Evolutionary conservation across 805 yeast genomes (phyloP), one percentile per base, ranked within the genome.

Genomic region (Candida pini): DNA sequence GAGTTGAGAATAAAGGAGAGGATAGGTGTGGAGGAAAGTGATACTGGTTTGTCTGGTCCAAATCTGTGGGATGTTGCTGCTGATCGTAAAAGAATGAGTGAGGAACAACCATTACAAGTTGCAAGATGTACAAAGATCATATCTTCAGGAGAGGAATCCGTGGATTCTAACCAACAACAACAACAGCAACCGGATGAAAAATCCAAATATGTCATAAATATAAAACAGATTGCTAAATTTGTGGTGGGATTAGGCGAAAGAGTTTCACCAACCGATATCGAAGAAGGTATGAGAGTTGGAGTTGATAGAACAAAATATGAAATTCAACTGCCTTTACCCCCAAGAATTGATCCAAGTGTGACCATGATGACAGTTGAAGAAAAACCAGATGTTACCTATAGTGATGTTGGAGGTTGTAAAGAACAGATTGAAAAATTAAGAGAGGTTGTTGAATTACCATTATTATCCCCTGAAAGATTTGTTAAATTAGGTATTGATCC

Each of bases 341-440:
- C 99, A 36, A 73, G 95, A 55, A 92, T 92, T 57, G 99, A 92
- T 61, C 97, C 99, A 10, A 76, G 88, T 26, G 99, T 92, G 35
- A 92, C 98, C 6, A 92, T 92, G 98, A 92, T 92, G 99, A 90
- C 97, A 2, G 99, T 92, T 31, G 99, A 92, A 63, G 99, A 92
- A 64, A 92, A 92, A 62, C 99, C 98, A 10, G 98, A 92, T 63
- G 97, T 92, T 25, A 92, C 99, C 2, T 92, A 92, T 62, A 85
- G 94, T 42, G 99, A 92, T 59, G 89, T 92, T 44, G 99, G 99
- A 51, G 99, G 99, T 25, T 87, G 96, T 60, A 92, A 92, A 68
- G 97, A 92, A 44, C 99, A 92, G 62, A 90, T 92, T 53, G 99
- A 92, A 60, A 89, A 90, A 62, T 70, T 89, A 41, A 76, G 97